phyloP scores from a whole-genome alignment of 2,329 filamentous ascomycete species.

The Davidsoniella neocaledoniae region DNA sequence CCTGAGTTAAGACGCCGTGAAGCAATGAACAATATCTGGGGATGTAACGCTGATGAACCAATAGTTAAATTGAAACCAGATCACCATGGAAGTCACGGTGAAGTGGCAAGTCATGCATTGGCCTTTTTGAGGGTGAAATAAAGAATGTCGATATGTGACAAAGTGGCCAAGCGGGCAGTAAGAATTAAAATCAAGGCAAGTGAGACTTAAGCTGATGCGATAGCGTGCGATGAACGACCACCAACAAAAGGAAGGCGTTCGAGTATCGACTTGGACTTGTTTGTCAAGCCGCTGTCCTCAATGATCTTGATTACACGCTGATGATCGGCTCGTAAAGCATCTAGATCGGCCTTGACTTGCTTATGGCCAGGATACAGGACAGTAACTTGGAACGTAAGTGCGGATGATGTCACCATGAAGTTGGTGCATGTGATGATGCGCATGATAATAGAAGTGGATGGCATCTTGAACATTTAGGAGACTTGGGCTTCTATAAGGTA shows the following conservation, averaged over 20 bases:
- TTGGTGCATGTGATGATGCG: conserved; percentile 42
- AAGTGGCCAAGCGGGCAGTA: too few species aligned
- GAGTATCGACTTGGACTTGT: not conserved
- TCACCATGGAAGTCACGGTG: too few species aligned
- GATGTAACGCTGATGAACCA: too few species aligned
- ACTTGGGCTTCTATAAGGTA: not conserved
- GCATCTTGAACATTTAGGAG: conserved; percentile 2
- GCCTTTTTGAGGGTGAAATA: too few species aligned
- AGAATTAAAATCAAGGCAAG: too few species aligned
- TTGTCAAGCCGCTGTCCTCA: conserved; percentile 2
- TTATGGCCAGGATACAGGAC: conserved; percentile 58
- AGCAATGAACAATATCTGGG: too few species aligned
- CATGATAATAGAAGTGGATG: conserved; percentile 18
- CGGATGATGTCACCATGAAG: conserved; percentile 47
- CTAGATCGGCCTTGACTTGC: conserved; percentile 44
- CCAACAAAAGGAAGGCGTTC: not conserved
- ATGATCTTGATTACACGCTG: conserved; percentile 21
- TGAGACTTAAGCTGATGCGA: not conserved
- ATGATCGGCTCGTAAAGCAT: conserved; percentile 41
- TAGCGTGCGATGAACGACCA: not conserved
- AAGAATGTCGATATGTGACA: too few species aligned
- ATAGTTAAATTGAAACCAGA: too few species aligned
- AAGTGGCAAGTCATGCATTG: too few species aligned
- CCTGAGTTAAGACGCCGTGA: too few species aligned
- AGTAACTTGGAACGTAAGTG: conserved; percentile 49